Evolutionary conservation across 495 filamentous ascomycete species (phyloP).

Genomic region (Jackrogersella multiformis): DNA sequence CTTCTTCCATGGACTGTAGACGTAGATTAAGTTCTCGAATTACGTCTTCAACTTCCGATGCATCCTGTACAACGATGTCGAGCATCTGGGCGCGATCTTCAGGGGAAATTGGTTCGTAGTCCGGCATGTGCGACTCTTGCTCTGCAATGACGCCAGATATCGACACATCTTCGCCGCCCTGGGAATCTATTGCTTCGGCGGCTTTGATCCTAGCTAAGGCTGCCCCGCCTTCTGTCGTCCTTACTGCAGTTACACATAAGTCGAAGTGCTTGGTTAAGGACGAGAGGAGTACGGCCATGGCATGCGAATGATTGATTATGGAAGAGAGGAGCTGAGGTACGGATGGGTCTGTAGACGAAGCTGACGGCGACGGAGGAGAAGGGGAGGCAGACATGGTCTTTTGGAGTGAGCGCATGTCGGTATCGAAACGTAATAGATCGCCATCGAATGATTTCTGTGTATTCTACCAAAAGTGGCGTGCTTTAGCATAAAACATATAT

Average conservation of each 20-base stretch:
- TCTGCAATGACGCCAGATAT: conserved; percentile 66
- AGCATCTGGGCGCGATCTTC: conserved; percentile 86
- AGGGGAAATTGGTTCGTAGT: conserved; percentile 74
- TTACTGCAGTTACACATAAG: conserved; percentile 89
- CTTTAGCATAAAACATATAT: conserved; percentile 11
- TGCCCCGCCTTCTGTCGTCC: conserved; percentile 90
- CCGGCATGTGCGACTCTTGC: conserved; percentile 64
- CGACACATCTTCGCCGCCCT: conserved; percentile 68
- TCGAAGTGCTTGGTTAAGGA: conserved; percentile 93
- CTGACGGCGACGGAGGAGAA: conserved; percentile 47
- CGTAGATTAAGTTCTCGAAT: conserved; percentile 82
- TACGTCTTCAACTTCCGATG: conserved; percentile 88
- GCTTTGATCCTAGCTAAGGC: conserved; percentile 69
- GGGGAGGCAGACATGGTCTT: conserved; percentile 50
- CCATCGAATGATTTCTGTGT: conserved; percentile 68
- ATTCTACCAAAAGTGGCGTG: conserved; percentile 48
- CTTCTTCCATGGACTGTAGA: conserved; percentile 77
- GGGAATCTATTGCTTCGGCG: conserved; percentile 63
- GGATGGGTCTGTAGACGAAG: conserved; percentile 57
- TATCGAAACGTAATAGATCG: conserved; percentile 71
- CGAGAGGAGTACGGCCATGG: conserved; percentile 83
- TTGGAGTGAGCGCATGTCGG: conserved; percentile 62
- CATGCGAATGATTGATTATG: conserved; percentile 79
- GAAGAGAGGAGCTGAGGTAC: conserved; percentile 74
- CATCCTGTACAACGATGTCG: conserved; percentile 81